Evolutionary conservation across 176 grass and related monocot species (phyloP).

Genomic region (Avena insularis): DNA sequence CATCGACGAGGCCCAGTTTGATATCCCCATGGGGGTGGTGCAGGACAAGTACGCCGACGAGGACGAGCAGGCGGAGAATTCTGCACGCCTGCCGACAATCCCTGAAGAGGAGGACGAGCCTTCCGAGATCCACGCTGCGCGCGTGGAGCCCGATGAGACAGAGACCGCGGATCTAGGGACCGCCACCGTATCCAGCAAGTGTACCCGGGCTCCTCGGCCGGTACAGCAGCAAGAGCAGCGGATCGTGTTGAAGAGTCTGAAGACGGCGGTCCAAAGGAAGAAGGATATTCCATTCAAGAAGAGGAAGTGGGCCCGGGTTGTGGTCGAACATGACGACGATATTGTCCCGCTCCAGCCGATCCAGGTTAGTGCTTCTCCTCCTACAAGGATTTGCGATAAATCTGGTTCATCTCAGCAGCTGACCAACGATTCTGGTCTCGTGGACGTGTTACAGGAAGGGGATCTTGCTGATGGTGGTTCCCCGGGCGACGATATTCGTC

Average conservation of each 20-base stretch:
- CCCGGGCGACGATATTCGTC: background rate
- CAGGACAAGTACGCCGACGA: background rate
- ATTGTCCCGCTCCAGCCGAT: background rate
- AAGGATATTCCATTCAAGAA: background rate
- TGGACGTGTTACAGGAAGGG: background rate
- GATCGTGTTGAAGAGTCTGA: background rate
- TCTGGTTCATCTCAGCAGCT: background rate
- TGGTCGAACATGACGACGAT: background rate
- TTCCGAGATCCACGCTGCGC: background rate
- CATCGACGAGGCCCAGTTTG: background rate
- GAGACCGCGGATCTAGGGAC: background rate
- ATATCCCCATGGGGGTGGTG: background rate
- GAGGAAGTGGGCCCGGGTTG: background rate
- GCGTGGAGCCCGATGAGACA: background rate
- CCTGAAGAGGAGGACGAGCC: background rate
- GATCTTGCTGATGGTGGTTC: background rate
- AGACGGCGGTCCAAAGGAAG: too few relatives aligned
- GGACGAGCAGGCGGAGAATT: background rate
- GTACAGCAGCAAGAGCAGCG: background rate
- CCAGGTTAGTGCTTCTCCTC: background rate
- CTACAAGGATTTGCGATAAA: background rate
- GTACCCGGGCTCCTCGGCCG: background rate
- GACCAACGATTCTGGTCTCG: background rate
- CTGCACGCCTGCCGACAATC: background rate
- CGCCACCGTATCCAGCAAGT: too few relatives aligned